Evolutionary conservation across 305 asterid genomes (phyloP).

Genomic region (Solanum aculeatissimum): DNA sequence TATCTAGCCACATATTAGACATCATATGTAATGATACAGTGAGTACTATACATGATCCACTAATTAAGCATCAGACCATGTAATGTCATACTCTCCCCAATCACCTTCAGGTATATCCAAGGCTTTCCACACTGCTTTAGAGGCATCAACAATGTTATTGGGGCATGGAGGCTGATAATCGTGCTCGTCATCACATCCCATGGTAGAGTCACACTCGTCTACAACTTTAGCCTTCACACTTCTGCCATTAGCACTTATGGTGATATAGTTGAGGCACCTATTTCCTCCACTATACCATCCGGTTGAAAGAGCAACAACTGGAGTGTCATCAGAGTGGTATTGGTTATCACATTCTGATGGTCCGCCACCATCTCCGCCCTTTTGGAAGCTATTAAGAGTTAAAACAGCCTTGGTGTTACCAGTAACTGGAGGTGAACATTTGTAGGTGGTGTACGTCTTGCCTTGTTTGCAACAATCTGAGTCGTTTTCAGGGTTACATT

Average conservation of each 20-base stretch:
- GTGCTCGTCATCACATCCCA: constrained; percentile 26
- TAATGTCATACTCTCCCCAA: constrained; percentile 14
- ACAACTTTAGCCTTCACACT: constrained; percentile 29
- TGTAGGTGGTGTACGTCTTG: constrained; percentile 26
- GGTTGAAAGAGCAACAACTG: constrained; percentile 29
- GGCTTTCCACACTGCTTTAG: constrained; percentile 39
- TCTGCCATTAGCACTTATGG: constrained; percentile 17
- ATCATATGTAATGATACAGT: neutral
- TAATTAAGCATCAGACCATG: constrained; percentile 21
- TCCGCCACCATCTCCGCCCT: constrained; percentile 32
- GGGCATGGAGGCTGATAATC: constrained; percentile 32
- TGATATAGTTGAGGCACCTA: constrained; percentile 20
- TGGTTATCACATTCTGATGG: constrained; percentile 27
- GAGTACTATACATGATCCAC: neutral
- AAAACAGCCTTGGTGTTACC: constrained; percentile 20
- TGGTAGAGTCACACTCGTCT: constrained; percentile 33
- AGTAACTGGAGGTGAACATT: constrained; percentile 19
- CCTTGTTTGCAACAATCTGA: constrained; percentile 40
- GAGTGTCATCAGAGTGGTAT: constrained; percentile 23
- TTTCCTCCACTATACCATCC: constrained; percentile 32
- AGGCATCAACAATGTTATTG: constrained; percentile 36
- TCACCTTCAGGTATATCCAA: constrained; percentile 10
- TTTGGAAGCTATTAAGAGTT: constrained; percentile 18
- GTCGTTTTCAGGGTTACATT: constrained; percentile 32
- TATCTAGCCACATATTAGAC: neutral